Evolutionary conservation across 2,329 filamentous ascomycete species (phyloP), one percentile per base, ranked within the genome.

Genomic region (Penicillium digitatum): DNA sequence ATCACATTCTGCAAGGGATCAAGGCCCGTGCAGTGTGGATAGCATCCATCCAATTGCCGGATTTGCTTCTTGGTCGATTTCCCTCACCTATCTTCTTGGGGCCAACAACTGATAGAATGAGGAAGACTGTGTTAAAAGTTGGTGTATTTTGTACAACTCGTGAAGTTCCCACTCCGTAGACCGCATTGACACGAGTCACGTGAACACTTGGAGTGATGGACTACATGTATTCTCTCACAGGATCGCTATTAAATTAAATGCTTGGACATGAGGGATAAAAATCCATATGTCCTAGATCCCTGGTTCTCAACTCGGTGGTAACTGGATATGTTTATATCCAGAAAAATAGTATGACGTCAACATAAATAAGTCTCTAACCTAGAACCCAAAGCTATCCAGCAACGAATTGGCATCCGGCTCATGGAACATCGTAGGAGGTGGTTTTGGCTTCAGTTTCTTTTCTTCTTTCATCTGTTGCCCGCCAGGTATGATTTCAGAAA

Each of bases 311-410:
- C 35, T 31, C 10, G 12, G 29, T 34, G n/a, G 10, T 32, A 49
- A 43, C 27, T 34, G 37, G 37, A 34, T 18, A 14, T 42, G 37
- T 43, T 11, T 35, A 26, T 45, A 51, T 37, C 38, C 38, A 43
- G 27, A 3, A 43, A 43, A 44, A 58, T 12, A 52, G 32, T 42
- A 54, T 48, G 58, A 29, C 39, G 43, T 52, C 29, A 26, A 43
- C 53, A 47, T 20, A 35, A 40, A 55, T 18, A 52, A 54, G 11
- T 31, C 24, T n/a, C 40, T 24, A 54, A 44, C 20, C 72, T 73
- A 97, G 69, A 97, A 94, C 1, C 93, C 93, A 81, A 97, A 97
- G 71, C 84, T 92, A 78, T 97, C 93, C 65, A 97, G 79, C 68
- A 99, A 75, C 56, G 90, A 93, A 70, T 84, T 90, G 27, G 89